Evolutionary conservation across 2,329 filamentous ascomycete genomes (phyloP), one percentile per base, ranked within the genome.

Genomic region (Monosporascus ibericus): DNA sequence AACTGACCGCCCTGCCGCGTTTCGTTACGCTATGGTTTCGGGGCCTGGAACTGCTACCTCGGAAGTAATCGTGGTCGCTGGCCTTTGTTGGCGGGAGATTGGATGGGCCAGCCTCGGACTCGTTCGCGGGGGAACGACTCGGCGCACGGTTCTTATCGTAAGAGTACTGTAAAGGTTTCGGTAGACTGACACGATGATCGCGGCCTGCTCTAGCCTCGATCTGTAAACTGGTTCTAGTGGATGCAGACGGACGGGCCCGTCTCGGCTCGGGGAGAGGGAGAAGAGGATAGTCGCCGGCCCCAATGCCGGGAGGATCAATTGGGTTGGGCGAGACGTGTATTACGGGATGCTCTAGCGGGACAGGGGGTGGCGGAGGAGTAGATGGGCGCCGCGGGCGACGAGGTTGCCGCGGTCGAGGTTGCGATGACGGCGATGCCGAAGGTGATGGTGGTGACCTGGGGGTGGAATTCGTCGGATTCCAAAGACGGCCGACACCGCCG

Each of bases 391-490:
- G 75, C 55, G 65, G 70, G 51, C 73, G 69, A 44, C 60, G 48
- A n/a, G 54, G 55, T 30, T 53, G 60, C 42, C 52, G 49, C 22
- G 60, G 53, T 46, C 60, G 57, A 8, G 55, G 56, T 62, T 51
- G 70, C 57, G 50, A 66, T 15, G 44, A 14, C 20, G 34, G 34
- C n/a, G 22, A 44, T 48, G 37, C 17, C 22, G 50, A 30, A 44
- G 51, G 46, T 11, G 51, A 42, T 11, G 64, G 59, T 36, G 57
- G 49, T 37, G 49, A 59, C 53, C 78, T 72, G 44, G 79, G 79
- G 2, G 80, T 82, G 25, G 79, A 83, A 63, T 83, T 83, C 53
- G 78, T 78, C 24, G 80, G 80, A 60, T 83, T 83, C 80, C 80
- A 83, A 58, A 83, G 77, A 37, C 79, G 77, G 46, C 75, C 74